A percentile compares a stretch with the other conserved stretches of the same genome.
phyloP scores from a whole-genome alignment of 2,329 filamentous ascomycete genomes.

The Talaromyces sp. region DNA sequence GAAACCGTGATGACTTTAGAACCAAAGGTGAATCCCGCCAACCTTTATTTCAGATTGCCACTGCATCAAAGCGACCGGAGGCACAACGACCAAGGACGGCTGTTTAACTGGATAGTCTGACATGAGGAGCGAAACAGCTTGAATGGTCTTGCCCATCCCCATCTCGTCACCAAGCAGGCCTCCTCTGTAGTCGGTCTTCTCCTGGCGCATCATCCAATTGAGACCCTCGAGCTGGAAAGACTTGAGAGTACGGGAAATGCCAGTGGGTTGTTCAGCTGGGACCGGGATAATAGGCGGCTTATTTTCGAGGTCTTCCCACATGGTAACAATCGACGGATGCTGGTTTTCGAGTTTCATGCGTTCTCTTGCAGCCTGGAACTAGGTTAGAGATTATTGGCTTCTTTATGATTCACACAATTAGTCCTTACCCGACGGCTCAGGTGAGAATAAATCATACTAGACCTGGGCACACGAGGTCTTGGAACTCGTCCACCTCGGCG shows the following conservation, averaged over 20 bases:
- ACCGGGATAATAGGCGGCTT: constrained; percentile 61
- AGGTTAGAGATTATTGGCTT: constrained; percentile 24
- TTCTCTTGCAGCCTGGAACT: constrained; percentile 44
- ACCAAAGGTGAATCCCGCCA: constrained; percentile 19
- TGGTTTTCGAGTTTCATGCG: constrained; percentile 64
- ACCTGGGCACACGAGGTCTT: not conserved
- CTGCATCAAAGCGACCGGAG: constrained; percentile 91
- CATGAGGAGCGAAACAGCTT: constrained; percentile 97
- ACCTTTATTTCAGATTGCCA: constrained; percentile 79
- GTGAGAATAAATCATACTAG: constrained; percentile 10
- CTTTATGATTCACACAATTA: constrained; percentile 12
- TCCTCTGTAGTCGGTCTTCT: constrained; percentile 77
- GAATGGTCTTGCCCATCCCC: constrained; percentile 98
- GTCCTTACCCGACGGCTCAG: constrained; percentile 26
- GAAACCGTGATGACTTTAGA: constrained; percentile 2
- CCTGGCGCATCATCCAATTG: constrained; percentile 91
- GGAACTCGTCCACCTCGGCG: not conserved
- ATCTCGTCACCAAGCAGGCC: constrained; percentile 95
- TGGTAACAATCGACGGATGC: constrained; percentile 73
- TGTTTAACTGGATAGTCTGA: constrained; percentile 83
- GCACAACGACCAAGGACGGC: constrained; percentile 82
- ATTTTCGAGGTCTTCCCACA: constrained; percentile 75
- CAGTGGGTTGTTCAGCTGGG: constrained; percentile 64
- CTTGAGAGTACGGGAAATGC: constrained; percentile 79
- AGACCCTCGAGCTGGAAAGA: constrained; percentile 91